Base-by-base conservation (phyloP, 805 yeast species). In the Yamadazyma kitorensis region DNA sequence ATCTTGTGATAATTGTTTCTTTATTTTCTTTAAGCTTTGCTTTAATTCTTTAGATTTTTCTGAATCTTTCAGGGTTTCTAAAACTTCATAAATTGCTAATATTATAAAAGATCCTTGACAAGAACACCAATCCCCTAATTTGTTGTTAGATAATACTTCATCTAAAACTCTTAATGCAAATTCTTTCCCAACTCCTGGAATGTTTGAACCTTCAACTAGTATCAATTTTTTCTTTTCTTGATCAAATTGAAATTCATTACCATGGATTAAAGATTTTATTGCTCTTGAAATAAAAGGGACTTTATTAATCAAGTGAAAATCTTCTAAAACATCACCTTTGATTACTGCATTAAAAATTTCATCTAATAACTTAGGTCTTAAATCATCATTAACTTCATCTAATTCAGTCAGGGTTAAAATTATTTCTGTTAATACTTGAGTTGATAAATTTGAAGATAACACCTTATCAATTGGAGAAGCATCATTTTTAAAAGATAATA, bases 371-470 rank as follows among this genome's bases (percentile, higher is more conserved):
- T 65, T 61, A 27, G 67, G 60, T 54, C 74, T 70, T 29, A 61
- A 55, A 8, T 56, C 49, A n/a, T 45, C 49, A 61, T 51, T 64
- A 48, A 55, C 54, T 54, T 55, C 69, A 30, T 61, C 67, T 25
- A 51, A 62, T 12, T 64, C 72, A 12, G 51, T 44, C 7, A 44
- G 36, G 21, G 56, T 50, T 41, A 84, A 70, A 36, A 87, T 61
- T 17, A 86, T 68, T 63, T 91, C 98, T 27, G 81, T 71, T 34
- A 85, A 67, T 46, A 86, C 82, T 62, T 91, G 98, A 25, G 93
- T 74, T 19, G 95, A 95, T 39, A 89, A 60, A 51, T 82, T 84
- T 41, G 80, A 82, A n/a, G 64, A 59, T 37, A 87, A 63, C 2
- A 85, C 43, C 31, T 55, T 60, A 16, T 66, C 74, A n/a, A 78